Percentiles rank a stretch among this genome's conserved stretches.
Conservation (phyloP, 805 yeast species). For the Brettanomyces custersianus region DNA sequence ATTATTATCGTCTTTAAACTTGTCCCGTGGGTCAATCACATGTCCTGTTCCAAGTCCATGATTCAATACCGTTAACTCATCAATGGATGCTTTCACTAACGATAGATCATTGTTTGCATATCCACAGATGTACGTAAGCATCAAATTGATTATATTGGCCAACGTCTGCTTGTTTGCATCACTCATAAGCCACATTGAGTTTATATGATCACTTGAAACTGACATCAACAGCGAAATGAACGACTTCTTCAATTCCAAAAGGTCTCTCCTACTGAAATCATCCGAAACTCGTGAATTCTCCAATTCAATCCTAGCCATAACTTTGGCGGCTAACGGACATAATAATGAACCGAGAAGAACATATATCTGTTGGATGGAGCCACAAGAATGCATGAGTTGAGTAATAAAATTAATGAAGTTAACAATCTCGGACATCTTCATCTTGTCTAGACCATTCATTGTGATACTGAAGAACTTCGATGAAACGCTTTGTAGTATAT, state of each 20-base stretch:
- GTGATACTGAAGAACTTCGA: slow-evolving; percentile 65
- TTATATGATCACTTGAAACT: slow-evolving; percentile 66
- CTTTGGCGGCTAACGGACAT: slow-evolving; percentile 63
- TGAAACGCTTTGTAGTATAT: slow-evolving; percentile 31
- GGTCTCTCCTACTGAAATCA: slow-evolving; percentile 41
- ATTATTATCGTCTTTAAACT: slow-evolving; percentile 34
- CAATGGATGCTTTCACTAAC: slow-evolving; percentile 59
- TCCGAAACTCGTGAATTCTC: slow-evolving; percentile 17
- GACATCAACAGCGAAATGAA: slow-evolving; percentile 62
- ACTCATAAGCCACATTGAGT: slow-evolving; percentile 66
- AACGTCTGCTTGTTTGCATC: slow-evolving; percentile 48
- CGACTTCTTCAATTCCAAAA: slow-evolving; percentile 56
- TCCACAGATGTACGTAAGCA: slow-evolving; percentile 56
- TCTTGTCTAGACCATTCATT: slow-evolving; percentile 45
- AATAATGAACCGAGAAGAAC: slow-evolving; percentile 64
- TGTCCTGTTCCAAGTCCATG: slow-evolving; percentile 60
- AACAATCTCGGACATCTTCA: slow-evolving; percentile 55
- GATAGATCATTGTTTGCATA: slow-evolving; percentile 48
- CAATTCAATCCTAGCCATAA: slow-evolving; percentile 32
- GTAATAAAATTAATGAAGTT: slow-evolving; percentile 83
- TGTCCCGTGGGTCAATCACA: slow-evolving; percentile 54
- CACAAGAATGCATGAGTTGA: slow-evolving; percentile 75
- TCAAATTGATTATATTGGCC: slow-evolving; percentile 50
- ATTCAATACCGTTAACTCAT: slow-evolving; percentile 56
- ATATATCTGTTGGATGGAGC: slow-evolving; percentile 52